Evolutionary conservation across 2,329 filamentous ascomycete species (phyloP).

Genomic region (Graphilbum ipis-grandicollis): DNA sequence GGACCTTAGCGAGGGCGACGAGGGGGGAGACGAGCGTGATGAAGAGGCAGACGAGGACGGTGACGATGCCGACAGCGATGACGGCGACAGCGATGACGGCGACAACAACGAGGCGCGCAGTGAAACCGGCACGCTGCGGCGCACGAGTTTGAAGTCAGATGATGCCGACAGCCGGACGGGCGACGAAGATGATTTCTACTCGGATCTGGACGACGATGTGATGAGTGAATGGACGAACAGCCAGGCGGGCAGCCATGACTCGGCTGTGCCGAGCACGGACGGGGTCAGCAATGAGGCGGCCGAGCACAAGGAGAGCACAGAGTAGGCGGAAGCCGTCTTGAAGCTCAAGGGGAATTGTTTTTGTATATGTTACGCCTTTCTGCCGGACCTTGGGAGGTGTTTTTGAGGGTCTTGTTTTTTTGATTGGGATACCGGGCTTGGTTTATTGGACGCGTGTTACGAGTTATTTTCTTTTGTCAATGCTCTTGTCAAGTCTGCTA

Average conservation of each 20-base stretch:
- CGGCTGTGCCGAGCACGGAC: conserved; percentile 8
- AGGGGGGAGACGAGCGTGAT: no score
- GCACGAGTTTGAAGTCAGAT: conserved; percentile 30
- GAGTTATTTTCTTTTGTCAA: no score
- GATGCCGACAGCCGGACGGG: conserved; percentile 21
- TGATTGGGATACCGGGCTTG: no score
- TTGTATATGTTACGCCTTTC: neutral
- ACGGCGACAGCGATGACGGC: conserved; percentile 1
- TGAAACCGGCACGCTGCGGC: conserved; percentile 32
- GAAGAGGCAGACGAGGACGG: conserved; percentile 20
- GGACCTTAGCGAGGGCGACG: no score
- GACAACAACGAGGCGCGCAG: conserved; percentile 19
- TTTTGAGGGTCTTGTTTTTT: no score
- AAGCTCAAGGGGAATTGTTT: neutral
- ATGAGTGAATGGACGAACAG: conserved; percentile 33
- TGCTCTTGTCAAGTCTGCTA: no score
- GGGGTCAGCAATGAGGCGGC: conserved; percentile 4
- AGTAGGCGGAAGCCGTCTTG: neutral
- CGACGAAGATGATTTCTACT: conserved; percentile 12
- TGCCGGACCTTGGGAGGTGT: no score
- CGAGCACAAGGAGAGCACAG: no score
- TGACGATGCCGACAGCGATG: conserved; percentile 1
- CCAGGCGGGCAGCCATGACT: conserved; percentile 14
- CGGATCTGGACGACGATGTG: conserved; percentile 16
- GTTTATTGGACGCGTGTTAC: no score